Evolutionary conservation across 108 stramenopile genomes (phyloP).

Genomic region (Thalassiosira profunda): DNA sequence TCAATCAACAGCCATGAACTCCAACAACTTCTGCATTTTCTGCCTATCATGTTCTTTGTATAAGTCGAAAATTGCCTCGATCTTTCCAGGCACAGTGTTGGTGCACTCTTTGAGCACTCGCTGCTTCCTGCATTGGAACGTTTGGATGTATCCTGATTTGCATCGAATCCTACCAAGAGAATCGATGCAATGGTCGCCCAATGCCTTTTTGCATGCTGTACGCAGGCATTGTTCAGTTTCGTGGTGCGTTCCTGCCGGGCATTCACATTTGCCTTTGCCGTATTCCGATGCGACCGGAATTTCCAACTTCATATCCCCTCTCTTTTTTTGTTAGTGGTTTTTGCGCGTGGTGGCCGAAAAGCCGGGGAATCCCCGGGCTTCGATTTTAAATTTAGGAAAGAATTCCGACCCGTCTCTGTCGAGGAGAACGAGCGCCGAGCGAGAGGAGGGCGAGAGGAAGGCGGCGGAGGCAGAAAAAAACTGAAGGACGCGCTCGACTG

Average conservation of each 20-base stretch:
- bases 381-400: too few species aligned
- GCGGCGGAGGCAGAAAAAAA: too few species aligned
- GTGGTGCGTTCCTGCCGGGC: conserved; percentile 4
- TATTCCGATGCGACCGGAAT: neutral
- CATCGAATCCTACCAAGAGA: too few species aligned
- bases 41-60: conserved; percentile 1
- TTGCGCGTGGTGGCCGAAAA: too few species aligned
- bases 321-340: too few species aligned
- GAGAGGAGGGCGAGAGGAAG: too few species aligned
- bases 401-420: too few species aligned
- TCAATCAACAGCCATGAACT: neutral
- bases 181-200: too few species aligned
- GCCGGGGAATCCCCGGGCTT: too few species aligned
- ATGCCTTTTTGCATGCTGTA: neutral
- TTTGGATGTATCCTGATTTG: neutral
- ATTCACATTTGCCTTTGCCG: neutral
- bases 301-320: neutral
- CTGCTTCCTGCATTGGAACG: conserved; percentile 9
- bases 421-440: too few species aligned
- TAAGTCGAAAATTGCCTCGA: conserved; percentile 8
- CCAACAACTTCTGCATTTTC: conserved; percentile 25
- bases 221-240: neutral
- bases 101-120: neutral
- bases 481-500: too few species aligned
- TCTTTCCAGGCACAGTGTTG: neutral